These are phyloP conservation scores for Annulohypoxylon bovei DNA, from an alignment of 495 filamentous ascomycete species.

Conservation along the genomic window DNA sequence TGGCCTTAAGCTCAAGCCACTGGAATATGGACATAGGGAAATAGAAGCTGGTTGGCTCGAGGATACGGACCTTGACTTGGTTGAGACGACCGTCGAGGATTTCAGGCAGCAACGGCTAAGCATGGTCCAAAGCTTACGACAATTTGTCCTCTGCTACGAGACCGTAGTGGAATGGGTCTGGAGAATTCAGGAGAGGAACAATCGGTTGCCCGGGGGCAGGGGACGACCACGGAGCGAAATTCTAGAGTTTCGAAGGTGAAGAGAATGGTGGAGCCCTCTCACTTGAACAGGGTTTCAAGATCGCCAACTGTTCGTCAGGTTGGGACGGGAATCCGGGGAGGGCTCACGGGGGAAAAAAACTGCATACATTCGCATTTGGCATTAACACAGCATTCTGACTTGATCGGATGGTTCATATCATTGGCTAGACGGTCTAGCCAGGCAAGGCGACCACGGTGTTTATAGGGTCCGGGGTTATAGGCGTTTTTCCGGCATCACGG, in stretches of 20 bases:
- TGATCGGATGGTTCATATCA: constrained; percentile 31
- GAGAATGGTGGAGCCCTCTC: not conserved
- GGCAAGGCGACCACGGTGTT: constrained; percentile 30
- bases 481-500: constrained; percentile 30
- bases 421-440: constrained; percentile 32
- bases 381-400: constrained; percentile 33
- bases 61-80: constrained; percentile 74
- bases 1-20: not conserved
- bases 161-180: constrained; percentile 88
- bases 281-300: not conserved
- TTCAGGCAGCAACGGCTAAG: constrained; percentile 88
- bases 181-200: constrained; percentile 50
- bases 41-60: constrained; percentile 55
- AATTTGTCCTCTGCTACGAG: constrained; percentile 97
- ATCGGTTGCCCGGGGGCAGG: constrained; percentile 53
- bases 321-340: not conserved
- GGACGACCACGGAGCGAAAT: constrained; percentile 46
- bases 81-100: constrained; percentile 87
- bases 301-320: constrained; percentile 1
- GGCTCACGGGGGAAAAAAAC: constrained; percentile 13
- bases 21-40: constrained; percentile 15
- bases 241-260: constrained; percentile 37
- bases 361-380: constrained; percentile 41
- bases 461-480: constrained; percentile 15
- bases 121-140: constrained; percentile 96